Conservation (phyloP, 2,329 filamentous ascomycete genomes). For the Neonectria sp. region DNA sequence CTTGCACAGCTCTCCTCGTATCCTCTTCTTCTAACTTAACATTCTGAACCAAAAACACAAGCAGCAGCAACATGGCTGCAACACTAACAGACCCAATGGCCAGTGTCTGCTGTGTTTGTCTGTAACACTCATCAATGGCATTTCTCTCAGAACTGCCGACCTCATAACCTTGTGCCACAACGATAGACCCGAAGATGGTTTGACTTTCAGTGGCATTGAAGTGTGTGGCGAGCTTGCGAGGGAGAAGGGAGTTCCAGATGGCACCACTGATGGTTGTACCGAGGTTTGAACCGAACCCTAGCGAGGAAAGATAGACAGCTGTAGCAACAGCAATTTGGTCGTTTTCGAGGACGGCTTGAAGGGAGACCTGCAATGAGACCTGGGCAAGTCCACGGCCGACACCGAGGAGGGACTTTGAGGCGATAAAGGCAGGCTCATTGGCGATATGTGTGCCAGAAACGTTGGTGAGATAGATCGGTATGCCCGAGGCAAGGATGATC, state of each 20-base stretch:
- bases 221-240: conserved; percentile 20
- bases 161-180: not conserved
- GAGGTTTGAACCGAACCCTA: conserved; percentile 35
- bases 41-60: not conserved
- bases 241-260: conserved; percentile 39
- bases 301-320: conserved; percentile 35
- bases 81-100: not conserved
- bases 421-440: conserved; percentile 33
- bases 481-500: conserved; percentile 34
- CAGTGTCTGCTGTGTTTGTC: not conserved
- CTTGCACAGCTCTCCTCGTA: not conserved
- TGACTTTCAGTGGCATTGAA: conserved; percentile 19
- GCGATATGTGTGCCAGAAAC: conserved; percentile 35
- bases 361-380: not conserved
- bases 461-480: conserved; percentile 39
- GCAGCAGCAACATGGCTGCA: not conserved
- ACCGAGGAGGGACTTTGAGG: conserved; percentile 35
- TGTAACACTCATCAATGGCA: not conserved
- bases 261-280: conserved; percentile 35
- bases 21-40: not conserved
- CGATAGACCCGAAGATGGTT: not conserved
- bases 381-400: conserved; percentile 6
- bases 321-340: not conserved
- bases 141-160: not conserved
- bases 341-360: not conserved